These are phyloP conservation scores for Fusarium piperis DNA, from an alignment of 2,329 filamentous ascomycete species.

Conservation along the genomic window DNA sequence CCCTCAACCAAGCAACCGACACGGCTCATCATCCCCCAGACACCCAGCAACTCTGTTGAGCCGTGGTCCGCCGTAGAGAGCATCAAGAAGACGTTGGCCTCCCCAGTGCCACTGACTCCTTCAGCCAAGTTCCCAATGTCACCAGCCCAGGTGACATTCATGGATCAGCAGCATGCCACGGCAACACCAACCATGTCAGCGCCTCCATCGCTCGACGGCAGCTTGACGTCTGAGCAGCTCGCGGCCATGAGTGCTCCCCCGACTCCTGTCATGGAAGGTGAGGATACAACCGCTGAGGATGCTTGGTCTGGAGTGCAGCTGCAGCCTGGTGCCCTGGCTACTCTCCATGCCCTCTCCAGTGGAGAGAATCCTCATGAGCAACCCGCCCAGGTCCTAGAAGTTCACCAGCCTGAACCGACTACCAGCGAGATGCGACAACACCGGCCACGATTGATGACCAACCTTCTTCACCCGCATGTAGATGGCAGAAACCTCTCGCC, in stretches of 20 bases:
- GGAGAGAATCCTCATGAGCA: constrained; percentile 70
- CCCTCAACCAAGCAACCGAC: constrained; percentile 45
- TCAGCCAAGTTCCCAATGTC: constrained; percentile 78
- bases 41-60: constrained; percentile 48
- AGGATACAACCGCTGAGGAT: constrained; percentile 63
- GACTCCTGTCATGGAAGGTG: constrained; percentile 76
- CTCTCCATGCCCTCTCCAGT: constrained; percentile 76
- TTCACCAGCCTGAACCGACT: constrained; percentile 47
- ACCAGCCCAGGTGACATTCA: constrained; percentile 76
- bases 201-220: constrained; percentile 90
- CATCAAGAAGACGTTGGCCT: constrained; percentile 58
- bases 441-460: constrained; percentile 60
- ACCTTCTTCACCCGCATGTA: constrained; percentile 42
- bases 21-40: constrained; percentile 63
- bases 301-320: constrained; percentile 80
- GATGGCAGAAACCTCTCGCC: constrained; percentile 42
- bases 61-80: constrained; percentile 57
- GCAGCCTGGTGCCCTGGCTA: constrained; percentile 82
- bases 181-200: constrained; percentile 79
- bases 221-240: constrained; percentile 87
- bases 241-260: constrained; percentile 84
- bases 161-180: constrained; percentile 69
- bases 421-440: constrained; percentile 60
- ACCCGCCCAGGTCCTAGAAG: constrained; percentile 54
- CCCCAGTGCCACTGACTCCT: constrained; percentile 71